Evolutionary conservation across 805 yeast genomes (phyloP).

Genomic region (Ogataea ganodermae): DNA sequence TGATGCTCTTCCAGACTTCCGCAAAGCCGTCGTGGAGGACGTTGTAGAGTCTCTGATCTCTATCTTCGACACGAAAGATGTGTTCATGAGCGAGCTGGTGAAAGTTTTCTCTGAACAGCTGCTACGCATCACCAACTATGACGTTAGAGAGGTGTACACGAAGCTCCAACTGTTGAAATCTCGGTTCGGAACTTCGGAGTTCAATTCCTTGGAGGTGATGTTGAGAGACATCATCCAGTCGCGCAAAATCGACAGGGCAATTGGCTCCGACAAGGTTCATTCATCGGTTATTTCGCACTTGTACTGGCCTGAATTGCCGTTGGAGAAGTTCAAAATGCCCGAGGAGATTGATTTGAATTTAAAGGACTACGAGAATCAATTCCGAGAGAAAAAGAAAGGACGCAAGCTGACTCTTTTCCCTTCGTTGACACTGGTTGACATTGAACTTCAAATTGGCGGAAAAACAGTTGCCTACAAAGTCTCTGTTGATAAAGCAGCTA

Average conservation of each 20-base stretch:
- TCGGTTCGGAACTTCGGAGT: conserved; percentile 66
- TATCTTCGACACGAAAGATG: conserved; percentile 67
- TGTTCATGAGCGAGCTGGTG: conserved; percentile 66
- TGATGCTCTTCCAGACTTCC: conserved; percentile 87
- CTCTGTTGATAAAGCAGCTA: conserved; percentile 68
- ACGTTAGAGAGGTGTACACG: conserved; percentile 40
- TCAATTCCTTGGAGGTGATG: conserved; percentile 82
- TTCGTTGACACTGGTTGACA: conserved; percentile 59
- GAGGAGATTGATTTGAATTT: conserved; percentile 41
- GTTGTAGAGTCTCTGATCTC: conserved; percentile 71
- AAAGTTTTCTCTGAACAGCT: conserved; percentile 59
- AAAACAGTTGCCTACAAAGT: conserved; percentile 45
- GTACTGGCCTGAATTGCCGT: conserved; percentile 73
- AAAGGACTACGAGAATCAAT: conserved; percentile 44
- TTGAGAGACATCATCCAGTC: conserved; percentile 68
- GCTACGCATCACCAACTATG: conserved; percentile 44
- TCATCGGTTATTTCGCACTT: conserved; percentile 71
- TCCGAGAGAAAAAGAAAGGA: conserved; percentile 50
- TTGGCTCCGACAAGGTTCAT: conserved; percentile 41
- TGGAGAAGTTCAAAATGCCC: conserved; percentile 53
- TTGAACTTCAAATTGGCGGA: conserved; percentile 61
- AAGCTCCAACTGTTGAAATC: conserved; percentile 57
- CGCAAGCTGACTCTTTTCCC: conserved; percentile 60
- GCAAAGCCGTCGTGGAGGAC: conserved; percentile 60
- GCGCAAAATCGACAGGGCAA: conserved; percentile 41